Base-by-base conservation (phyloP, 2,329 filamentous ascomycete species). In the Cercospora janseana region DNA sequence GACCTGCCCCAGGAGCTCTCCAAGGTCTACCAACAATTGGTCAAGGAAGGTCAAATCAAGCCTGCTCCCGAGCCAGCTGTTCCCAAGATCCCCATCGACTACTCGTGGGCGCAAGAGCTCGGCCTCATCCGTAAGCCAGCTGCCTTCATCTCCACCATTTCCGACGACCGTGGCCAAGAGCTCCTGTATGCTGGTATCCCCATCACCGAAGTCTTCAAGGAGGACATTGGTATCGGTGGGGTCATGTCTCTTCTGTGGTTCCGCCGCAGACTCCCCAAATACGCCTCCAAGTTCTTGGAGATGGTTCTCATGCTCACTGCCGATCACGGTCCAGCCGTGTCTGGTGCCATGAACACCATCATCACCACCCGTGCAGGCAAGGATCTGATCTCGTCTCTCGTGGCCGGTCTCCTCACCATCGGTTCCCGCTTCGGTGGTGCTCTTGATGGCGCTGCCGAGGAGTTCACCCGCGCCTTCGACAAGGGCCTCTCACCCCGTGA, bases 271-370 rank as follows among this genome's bases (percentile, higher is more conserved):
- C 87, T 98, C 57, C 93, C 93, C 58, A 79, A 86, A 69, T 97
- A 96, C 72, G 93, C 93, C 68, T 94, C 89, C 81, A 95, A 95
- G 78, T 98, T 98, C 82, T 78, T 98, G 64, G 93, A 98, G 81
- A 98, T 98, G 93, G 93, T 98, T 61, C 92, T 98, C 73, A 98
- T 98, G 93, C 84, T 98, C 69, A 98, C 93, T 69, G 93, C 93
- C 66, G 93, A 98, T 70, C 93, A 98, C 84, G 93, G 93, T 75
- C 93, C 93, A 47, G 93, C 93, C 65, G 93, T 98, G 65, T 98
- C 93, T 65, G 93, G 93, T 82, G 93, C 93, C 73, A 98, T 98
- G 93, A 98, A 98, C 86, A 98, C 93, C 72, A 98, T 98, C 73
- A 97, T 98, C 72, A 98, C 93, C 58, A 98, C 93, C 54, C 88